Base-by-base conservation (phyloP, 2,329 filamentous ascomycete genomes). In the Stagonosporopsis chrysanthemi region DNA sequence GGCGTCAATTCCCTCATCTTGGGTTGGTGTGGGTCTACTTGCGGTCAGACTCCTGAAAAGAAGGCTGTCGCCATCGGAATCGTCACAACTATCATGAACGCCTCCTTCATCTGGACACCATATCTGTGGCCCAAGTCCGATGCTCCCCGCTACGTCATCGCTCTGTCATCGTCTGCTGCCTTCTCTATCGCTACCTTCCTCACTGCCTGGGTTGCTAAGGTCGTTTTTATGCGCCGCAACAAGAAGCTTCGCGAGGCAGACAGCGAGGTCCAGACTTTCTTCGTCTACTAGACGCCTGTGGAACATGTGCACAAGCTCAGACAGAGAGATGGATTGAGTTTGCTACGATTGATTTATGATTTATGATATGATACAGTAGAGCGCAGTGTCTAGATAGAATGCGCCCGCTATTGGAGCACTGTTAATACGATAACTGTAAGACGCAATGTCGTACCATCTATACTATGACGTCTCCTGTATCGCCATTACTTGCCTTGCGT, bases 41-140 rank as follows among this genome's bases (percentile, higher is more conserved):
- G 78, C 33, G 78, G 76, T n/a, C 77, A 80, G 55, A 80, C 79
- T 0, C 74, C 76, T 35, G 79, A 80, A 63, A 82, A 81, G 70
- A 79, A 78, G 58, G 79, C 79, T 29, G 78, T 79, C 7, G 70
- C 76, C 17, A 76, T 80, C 26, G 75, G 77, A 7, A 78, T 81
- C 33, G 78, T 79, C 4, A 81, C 80, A 33, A 77, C 78, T 0
- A 64, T 78, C 19, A 78, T 78, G 49, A 81, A 80, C 33, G 68
- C 74, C 36, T 73, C 75, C 7, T 75, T 77, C 50, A 80, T 81
- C 56, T 81, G 70, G 70, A 73, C 71, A 15, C 70, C 72, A 2
- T 75, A 74, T 49, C 62, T 75, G 12, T 75, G 72, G 72, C 69
- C 68, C 53, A 70, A 71, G 55, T 65, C 60, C 4, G 71, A 75